Evolutionary conservation across 768 basidiomycete genomes (phyloP), one percentile per base, ranked within the genome.

Genomic region (Psilocybe cyanescens): DNA sequence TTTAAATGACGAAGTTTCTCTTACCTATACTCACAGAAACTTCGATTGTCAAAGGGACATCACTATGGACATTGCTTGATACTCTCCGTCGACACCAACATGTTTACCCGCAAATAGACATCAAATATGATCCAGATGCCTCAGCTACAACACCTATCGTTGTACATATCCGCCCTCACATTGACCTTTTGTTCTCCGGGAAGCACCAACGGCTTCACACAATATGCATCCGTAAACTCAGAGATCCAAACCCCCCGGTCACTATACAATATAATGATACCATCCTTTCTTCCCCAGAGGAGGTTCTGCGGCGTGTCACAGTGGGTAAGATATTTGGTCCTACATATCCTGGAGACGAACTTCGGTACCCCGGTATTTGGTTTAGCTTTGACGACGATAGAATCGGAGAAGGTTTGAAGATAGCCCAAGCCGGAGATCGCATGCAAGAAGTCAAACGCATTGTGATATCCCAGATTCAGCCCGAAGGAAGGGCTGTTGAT

Each of bases 181-280:
- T 95, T 56, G 91, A 94, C 71, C 82, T 95, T n/a, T 80, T 95
- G 47, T 95, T 94, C 74, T 92, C 92, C 16, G 86, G 89, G 9
- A 83, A 83, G 65, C 82, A 89, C 61, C 93, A 95, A 66, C 85
- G 92, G 19, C 80, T 95, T 17, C 90, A 90, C 58, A 92, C 90
- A 5, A 91, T 95, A 53, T 88, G 85, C 66, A 73, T 93, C 41
- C 83, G 88, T 66, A 86, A 82, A 64, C 82, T 92, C 14, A 86
- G 84, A 17, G 87, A 88, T 55, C 81, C 83, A 14, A 81, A 85
- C 70, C 91, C 89, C 1, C 87, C 89, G 3, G 78, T 92, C 29
- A 84, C 81, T 8, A 74, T 94, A 33, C 83, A 84, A 57, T 94
- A 92, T 73, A 89, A 87, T 70, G 84, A 86, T 57, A 76, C 75